Percentiles rank a stretch among this genome's conserved stretches.
Conservation (phyloP, 352 stramenopile genomes). For the Phytophthora sp. region DNA sequence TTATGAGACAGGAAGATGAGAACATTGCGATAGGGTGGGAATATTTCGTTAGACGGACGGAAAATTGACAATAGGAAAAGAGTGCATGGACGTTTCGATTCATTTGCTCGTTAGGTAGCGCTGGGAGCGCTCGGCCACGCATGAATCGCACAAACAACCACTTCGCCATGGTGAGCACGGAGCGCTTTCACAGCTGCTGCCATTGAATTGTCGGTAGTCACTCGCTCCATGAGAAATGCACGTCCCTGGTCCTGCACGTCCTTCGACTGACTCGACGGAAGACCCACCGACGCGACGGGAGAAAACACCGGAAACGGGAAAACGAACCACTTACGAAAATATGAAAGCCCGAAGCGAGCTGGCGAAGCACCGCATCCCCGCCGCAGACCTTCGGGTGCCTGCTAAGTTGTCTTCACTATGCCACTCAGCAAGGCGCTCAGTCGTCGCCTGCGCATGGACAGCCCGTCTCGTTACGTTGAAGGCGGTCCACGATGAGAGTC, state of each 20-base stretch:
- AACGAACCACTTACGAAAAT: constrained; percentile 32
- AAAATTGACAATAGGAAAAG: neutral
- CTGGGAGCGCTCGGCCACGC: constrained; percentile 4
- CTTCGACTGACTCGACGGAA: constrained; percentile 15
- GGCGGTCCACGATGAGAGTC: constrained; percentile 56
- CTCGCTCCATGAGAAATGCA: constrained; percentile 26
- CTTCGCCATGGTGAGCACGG: constrained; percentile 26
- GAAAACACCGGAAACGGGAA: constrained; percentile 3
- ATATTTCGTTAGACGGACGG: constrained; percentile 1
- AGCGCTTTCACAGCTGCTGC: constrained; percentile 39
- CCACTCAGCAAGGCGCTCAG: constrained; percentile 11
- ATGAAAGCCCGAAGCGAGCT: constrained; percentile 8
- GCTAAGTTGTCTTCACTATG: constrained; percentile 3
- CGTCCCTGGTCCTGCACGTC: constrained; percentile 3
- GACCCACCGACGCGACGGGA: constrained; percentile 1
- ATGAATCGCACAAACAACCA: constrained; percentile 18
- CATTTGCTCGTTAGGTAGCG: constrained; percentile 6
- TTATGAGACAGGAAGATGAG: neutral
- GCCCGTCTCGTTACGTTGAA: constrained; percentile 37
- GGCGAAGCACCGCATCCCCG: neutral
- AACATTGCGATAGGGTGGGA: neutral
- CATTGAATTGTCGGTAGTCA: constrained; percentile 32
- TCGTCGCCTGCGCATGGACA: constrained; percentile 28
- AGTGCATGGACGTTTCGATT: constrained; percentile 21
- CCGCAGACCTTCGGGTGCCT: neutral